Percentiles rank a stretch among this genome's conserved stretches.
Evolutionary conservation across 495 filamentous ascomycete species (phyloP).

Genomic region (Neurospora sp.): DNA sequence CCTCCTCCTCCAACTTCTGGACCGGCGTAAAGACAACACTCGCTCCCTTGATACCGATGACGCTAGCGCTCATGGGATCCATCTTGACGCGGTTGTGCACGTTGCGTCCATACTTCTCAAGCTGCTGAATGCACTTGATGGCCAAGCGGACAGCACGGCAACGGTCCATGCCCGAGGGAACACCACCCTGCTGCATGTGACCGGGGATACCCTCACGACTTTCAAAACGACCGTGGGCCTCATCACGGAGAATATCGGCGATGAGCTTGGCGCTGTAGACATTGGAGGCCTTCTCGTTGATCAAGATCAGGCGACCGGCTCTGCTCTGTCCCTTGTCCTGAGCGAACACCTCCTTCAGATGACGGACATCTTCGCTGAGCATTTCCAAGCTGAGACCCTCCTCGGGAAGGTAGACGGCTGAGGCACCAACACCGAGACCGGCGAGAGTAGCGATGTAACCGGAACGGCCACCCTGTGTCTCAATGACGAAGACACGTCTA

Average conservation of each 20-base stretch:
- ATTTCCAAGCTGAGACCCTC: conserved; percentile 91
- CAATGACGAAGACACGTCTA: conserved; percentile 90
- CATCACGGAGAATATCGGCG: conserved; percentile 89
- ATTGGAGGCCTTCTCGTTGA: conserved; percentile 84
- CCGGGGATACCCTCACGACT: conserved; percentile 88
- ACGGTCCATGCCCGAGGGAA: conserved; percentile 90
- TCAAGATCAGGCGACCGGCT: conserved; percentile 85
- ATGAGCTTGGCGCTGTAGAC: conserved; percentile 90
- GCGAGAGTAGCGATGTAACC: conserved; percentile 91
- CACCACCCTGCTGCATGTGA: conserved; percentile 94
- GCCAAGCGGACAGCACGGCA: conserved; percentile 85
- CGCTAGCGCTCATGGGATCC: conserved; percentile 59
- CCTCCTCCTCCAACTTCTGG: conserved; percentile 60
- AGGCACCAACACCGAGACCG: conserved; percentile 78
- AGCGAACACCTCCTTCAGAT: conserved; percentile 75
- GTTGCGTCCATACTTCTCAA: conserved; percentile 65
- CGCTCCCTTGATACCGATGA: conserved; percentile 89
- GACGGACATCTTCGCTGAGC: conserved; percentile 82
- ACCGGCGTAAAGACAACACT: conserved; percentile 79
- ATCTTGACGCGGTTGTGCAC: conserved; percentile 55
- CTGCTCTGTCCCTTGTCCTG: conserved; percentile 82
- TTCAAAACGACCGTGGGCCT: conserved; percentile 86
- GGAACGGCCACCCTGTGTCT: conserved; percentile 90
- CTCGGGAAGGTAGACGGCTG: conserved; percentile 96
- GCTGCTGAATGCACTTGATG: conserved; percentile 80